Base-by-base conservation (phyloP, 768 basidiomycete genomes). In the Serendipita sp. region DNA sequence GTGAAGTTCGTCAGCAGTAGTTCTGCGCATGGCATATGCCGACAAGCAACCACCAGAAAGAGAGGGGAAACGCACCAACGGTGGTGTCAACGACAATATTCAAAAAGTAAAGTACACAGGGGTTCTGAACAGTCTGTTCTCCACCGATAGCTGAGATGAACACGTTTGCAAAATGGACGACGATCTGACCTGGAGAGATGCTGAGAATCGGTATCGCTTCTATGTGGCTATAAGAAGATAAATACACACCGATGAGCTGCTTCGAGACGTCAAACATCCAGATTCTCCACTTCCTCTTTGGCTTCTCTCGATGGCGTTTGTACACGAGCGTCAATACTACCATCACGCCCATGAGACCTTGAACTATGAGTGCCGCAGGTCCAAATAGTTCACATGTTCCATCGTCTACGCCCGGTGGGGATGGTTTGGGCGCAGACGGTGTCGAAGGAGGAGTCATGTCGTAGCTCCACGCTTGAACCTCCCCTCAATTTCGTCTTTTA, bases 221-320 rank as follows among this genome's bases (percentile, higher is more conserved):
- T 46, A 64, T 72, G 72, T 64, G 77, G 75, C 3, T 76, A 32
- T 60, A 38, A 24, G 34, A 28, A n/a, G 7, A 3, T n/a, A 60
- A 37, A 60, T 8, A 60, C 56, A 35, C 35, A 60, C 56, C 95
- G 13, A 88, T 79, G 64, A 96, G 76, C 77, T 97, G 94, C 73
- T 96, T 96, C 2, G 86, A 86, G 3, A 96, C 88, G 70, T 96
- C 93, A 73, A 89, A 92, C n/a, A 88, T 72, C 92, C 95, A 98
- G 76, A 96, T 95, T 69, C 81, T 79, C 95, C 95, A 98, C 18
- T 86, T 88, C 34, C 95, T 82, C 72, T 85, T 90, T 15, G 85
- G 85, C 32, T 80, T 78, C 76, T 98, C 95, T 68, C 89, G 78
- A 65, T 94, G 88, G 65, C 95, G 79, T 73, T 98, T 98, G 71